Percentiles rank a stretch among this genome's conserved stretches.
phyloP scores from a whole-genome alignment of 106 monocot genomes.

The Vanilla planifolia region DNA sequence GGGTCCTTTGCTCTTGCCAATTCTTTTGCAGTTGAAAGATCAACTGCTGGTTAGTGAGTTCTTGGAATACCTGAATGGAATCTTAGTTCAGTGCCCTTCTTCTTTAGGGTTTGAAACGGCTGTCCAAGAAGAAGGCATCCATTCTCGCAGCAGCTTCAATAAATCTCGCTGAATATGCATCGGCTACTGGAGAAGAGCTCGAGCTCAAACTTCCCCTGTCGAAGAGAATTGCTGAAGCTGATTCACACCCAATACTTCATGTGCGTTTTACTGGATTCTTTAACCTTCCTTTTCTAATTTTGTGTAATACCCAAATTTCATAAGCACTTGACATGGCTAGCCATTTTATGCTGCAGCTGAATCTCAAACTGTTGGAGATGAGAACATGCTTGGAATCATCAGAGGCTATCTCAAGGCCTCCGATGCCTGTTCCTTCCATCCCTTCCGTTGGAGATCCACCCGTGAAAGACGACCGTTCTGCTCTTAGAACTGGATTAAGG shows the following conservation, averaged over 20 bases:
- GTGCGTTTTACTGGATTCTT: slow-evolving; percentile 24
- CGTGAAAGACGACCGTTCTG: slow-evolving; percentile 64
- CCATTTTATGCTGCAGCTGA: slow-evolving; percentile 42
- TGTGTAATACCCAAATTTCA: background rate
- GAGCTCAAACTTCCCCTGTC: slow-evolving; percentile 55
- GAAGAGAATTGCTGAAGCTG: slow-evolving; percentile 17
- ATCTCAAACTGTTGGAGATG: slow-evolving; percentile 54
- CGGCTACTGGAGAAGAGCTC: slow-evolving; percentile 40
- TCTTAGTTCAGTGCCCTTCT: background rate
- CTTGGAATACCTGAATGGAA: background rate
- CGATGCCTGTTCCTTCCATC: slow-evolving; percentile 30
- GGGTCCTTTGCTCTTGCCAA: background rate
- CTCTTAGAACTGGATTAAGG: slow-evolving; percentile 57
- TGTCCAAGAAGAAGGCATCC: slow-evolving; percentile 46
- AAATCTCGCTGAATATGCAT: slow-evolving; percentile 74
- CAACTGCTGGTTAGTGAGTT: background rate
- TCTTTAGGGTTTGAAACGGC: slow-evolving; percentile 36
- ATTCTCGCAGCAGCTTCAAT: slow-evolving; percentile 61
- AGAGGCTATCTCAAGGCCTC: slow-evolving; percentile 35
- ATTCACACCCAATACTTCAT: slow-evolving; percentile 40
- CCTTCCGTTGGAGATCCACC: slow-evolving; percentile 18
- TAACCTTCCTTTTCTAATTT: background rate
- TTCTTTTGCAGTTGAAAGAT: background rate
- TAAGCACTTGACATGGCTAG: background rate
- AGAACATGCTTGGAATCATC: slow-evolving; percentile 42